phyloP scores from a whole-genome alignment of 495 filamentous ascomycete species.

The Neurospora sp. region DNA sequence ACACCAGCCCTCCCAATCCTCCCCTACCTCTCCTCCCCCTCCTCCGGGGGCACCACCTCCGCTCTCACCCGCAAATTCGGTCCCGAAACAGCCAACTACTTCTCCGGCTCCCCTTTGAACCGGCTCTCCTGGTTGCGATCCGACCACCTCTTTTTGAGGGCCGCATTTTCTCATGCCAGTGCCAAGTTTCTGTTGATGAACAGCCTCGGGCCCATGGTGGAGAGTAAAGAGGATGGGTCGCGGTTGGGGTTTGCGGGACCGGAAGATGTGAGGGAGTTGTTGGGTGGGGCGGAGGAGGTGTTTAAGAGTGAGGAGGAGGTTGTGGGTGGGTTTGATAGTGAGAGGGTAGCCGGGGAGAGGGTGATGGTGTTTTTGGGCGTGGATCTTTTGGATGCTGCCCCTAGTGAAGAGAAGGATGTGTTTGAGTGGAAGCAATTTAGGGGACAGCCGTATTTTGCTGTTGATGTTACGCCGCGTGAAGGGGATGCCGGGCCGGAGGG shows the following conservation, averaged over 20 bases:
- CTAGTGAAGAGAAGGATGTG: background rate
- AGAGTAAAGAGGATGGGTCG: constrained; percentile 8
- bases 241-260: background rate
- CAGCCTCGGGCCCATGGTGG: constrained; percentile 65
- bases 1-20: constrained; percentile 28
- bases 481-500: background rate
- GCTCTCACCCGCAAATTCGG: constrained; percentile 85
- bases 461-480: constrained; percentile 70
- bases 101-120: constrained; percentile 60
- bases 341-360: background rate
- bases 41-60: constrained; percentile 64
- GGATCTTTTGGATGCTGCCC: background rate
- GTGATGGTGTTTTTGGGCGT: background rate
- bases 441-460: constrained; percentile 75
- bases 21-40: constrained; percentile 38
- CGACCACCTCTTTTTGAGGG: constrained; percentile 68
- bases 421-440: constrained; percentile 46
- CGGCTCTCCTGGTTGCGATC: constrained; percentile 74
- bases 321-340: background rate
- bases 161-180: constrained; percentile 60
- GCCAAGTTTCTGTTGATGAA: constrained; percentile 70
- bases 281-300: background rate
- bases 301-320: background rate
- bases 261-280: background rate
- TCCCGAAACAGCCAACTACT: constrained; percentile 88